Evolutionary conservation across 2,329 filamentous ascomycete genomes (phyloP).

Genomic region (Cladosporium cucumerinum): DNA sequence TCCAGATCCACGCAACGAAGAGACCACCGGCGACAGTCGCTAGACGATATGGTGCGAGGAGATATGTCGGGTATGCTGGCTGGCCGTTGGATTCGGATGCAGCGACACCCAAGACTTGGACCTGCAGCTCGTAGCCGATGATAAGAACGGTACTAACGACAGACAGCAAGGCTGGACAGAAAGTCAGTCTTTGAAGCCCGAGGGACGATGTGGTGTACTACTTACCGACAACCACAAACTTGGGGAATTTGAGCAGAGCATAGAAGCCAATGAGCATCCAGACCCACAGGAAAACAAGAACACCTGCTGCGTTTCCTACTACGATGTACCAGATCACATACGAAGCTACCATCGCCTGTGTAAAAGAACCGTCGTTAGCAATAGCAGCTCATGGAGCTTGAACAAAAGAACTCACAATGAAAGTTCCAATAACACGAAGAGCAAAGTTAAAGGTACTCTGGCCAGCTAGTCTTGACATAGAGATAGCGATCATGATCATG

Average conservation of each 20-base stretch:
- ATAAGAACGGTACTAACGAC: slow-evolving; percentile 54
- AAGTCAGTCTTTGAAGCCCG: background rate
- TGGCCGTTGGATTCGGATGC: slow-evolving; percentile 61
- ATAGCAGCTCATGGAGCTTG: background rate
- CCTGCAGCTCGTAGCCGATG: slow-evolving; percentile 61
- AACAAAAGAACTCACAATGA: slow-evolving; percentile 37
- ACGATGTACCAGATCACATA: slow-evolving; percentile 76
- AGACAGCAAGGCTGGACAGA: slow-evolving; percentile 50
- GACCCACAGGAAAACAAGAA: slow-evolving; percentile 67
- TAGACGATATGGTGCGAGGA: slow-evolving; percentile 68
- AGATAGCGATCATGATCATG: slow-evolving; percentile 68
- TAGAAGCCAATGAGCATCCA: slow-evolving; percentile 63
- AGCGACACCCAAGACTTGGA: slow-evolving; percentile 59
- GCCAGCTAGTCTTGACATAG: slow-evolving; percentile 66
- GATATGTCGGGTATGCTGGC: slow-evolving; percentile 64
- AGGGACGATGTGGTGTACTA: background rate
- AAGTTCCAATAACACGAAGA: slow-evolving; percentile 63
- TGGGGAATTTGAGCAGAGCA: slow-evolving; percentile 64
- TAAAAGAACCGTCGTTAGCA: slow-evolving; percentile 46
- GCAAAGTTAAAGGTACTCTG: slow-evolving; percentile 66
- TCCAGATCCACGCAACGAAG: slow-evolving; percentile 71
- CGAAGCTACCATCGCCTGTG: slow-evolving; percentile 60
- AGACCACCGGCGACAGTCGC: slow-evolving; percentile 65
- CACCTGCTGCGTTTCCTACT: slow-evolving; percentile 57
- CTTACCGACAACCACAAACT: slow-evolving; percentile 56